phyloP scores from a whole-genome alignment of 1,139 yeast species.

The Nakaseomyces nivariensis region DNA sequence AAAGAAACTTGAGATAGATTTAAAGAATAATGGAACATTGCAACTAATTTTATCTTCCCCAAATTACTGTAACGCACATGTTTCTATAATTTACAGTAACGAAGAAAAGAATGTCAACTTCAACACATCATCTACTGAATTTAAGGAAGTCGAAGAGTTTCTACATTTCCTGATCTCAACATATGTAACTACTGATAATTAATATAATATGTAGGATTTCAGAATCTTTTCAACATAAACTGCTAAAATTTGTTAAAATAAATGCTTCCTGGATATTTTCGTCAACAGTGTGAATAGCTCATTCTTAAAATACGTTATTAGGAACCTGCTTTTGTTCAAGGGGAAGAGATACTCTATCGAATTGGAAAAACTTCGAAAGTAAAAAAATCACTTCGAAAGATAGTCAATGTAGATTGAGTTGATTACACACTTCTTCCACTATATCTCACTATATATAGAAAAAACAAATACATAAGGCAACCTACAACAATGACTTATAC shows the following conservation, averaged over 20 bases:
- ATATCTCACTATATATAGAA: no score
- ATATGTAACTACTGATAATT: constrained; percentile 42
- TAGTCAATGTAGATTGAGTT: no score
- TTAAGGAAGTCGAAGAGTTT: constrained; percentile 29
- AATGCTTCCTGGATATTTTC: not conserved
- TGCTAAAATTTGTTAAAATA: no score
- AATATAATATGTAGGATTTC: constrained; percentile 70
- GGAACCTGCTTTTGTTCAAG: not conserved
- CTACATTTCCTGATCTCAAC: constrained; percentile 26
- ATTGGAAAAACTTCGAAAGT: not conserved
- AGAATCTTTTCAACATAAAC: no score
- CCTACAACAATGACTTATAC: constrained; percentile 33
- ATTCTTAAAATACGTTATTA: not conserved
- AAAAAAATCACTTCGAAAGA: no score
- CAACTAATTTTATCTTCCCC: constrained; percentile 20
- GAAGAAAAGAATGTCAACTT: constrained; percentile 10
- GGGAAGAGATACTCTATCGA: not conserved
- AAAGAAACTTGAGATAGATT: constrained; percentile 14
- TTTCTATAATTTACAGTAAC: constrained; percentile 15
- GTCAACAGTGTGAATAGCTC: constrained; percentile 1
- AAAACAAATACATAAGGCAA: no score
- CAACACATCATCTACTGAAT: constrained; percentile 25
- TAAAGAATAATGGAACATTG: constrained; percentile 11
- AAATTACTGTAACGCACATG: constrained; percentile 27
- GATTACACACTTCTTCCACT: no score